A percentile compares a stretch with the other conserved stretches of the same genome.
Conservation (phyloP, 2,329 filamentous ascomycete species). For the Nemania abortiva region DNA sequence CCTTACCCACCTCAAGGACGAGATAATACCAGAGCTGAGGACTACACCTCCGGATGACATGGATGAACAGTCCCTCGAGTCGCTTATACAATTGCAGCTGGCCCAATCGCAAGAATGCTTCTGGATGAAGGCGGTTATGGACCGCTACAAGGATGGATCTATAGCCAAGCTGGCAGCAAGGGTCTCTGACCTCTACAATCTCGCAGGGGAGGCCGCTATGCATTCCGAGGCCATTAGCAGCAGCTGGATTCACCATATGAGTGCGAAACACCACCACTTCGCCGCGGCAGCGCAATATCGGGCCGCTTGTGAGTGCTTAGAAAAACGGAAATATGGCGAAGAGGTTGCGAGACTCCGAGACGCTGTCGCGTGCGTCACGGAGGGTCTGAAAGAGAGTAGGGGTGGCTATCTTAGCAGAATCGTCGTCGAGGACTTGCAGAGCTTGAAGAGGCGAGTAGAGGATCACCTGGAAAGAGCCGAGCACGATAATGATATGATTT, state of each 20-base stretch:
- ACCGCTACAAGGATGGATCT: slow-evolving; percentile 89
- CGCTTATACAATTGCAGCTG: slow-evolving; percentile 83
- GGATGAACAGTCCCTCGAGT: slow-evolving; percentile 88
- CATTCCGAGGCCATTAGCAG: slow-evolving; percentile 91
- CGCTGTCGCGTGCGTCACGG: slow-evolving; percentile 83
- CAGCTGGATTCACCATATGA: slow-evolving; percentile 98
- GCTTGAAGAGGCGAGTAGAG: slow-evolving; percentile 82
- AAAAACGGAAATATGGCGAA: slow-evolving; percentile 95
- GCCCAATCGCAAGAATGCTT: slow-evolving; percentile 97
- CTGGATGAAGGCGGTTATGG: slow-evolving; percentile 97
- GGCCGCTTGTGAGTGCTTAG: slow-evolving; percentile 88
- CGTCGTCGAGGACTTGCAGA: slow-evolving; percentile 84
- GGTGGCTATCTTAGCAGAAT: slow-evolving; percentile 80
- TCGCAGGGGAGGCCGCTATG: slow-evolving; percentile 85
- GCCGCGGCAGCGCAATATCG: slow-evolving; percentile 94
- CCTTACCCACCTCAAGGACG: slow-evolving; percentile 79
- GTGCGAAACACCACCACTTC: slow-evolving; percentile 97
- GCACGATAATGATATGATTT: slow-evolving; percentile 97
- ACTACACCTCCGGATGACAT: slow-evolving; percentile 92
- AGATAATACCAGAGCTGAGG: slow-evolving; percentile 84
- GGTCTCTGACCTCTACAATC: slow-evolving; percentile 90
- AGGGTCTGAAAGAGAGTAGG: slow-evolving; percentile 85
- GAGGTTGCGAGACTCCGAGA: slow-evolving; percentile 90
- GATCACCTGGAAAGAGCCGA: slow-evolving; percentile 93
- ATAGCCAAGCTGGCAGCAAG: slow-evolving; percentile 91